Conservation (phyloP, 2,329 filamentous ascomycete species). For the Tolypocladium guangdongense region DNA sequence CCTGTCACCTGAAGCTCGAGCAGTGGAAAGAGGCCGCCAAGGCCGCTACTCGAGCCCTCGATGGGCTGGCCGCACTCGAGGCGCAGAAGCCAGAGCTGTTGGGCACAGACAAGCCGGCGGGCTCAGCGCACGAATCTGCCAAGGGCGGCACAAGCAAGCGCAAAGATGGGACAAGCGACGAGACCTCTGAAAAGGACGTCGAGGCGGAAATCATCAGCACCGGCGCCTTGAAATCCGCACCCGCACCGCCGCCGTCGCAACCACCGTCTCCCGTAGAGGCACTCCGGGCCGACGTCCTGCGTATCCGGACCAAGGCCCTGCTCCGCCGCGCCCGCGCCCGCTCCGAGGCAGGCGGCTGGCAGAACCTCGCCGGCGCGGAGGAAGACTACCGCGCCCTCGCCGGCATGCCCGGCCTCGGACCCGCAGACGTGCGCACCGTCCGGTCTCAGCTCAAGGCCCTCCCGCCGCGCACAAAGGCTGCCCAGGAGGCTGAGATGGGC, state of each 20-base stretch:
- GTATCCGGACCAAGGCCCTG: constrained; percentile 74
- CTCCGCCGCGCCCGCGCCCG: constrained; percentile 67
- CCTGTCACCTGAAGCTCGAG: constrained; percentile 73
- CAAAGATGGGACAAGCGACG: constrained; percentile 10
- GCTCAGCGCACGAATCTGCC: constrained; percentile 17
- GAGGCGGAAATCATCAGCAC: constrained; percentile 51
- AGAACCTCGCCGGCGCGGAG: constrained; percentile 62
- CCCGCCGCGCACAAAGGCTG: constrained; percentile 59
- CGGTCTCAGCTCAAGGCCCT: constrained; percentile 53
- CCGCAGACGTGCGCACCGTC: constrained; percentile 58
- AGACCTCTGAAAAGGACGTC: constrained; percentile 30
- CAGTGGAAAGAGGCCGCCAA: constrained; percentile 79
- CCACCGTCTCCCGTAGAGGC: constrained; percentile 8
- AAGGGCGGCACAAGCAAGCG: constrained; percentile 13
- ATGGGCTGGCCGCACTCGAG: constrained; percentile 56
- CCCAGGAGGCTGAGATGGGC: constrained; percentile 77
- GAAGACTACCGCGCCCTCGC: constrained; percentile 68
- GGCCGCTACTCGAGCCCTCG: constrained; percentile 60
- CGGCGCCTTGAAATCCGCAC: constrained; percentile 41
- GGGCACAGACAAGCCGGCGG: constrained; percentile 28
- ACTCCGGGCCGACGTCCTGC: constrained; percentile 50
- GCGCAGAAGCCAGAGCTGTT: constrained; percentile 20
- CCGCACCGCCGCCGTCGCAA: constrained; percentile 13
- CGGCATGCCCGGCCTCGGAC: constrained; percentile 42
- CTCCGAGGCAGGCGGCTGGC: constrained; percentile 65